phyloP scores from a whole-genome alignment of 1,284 basidiomycete genomes.

The Ustilago sp. region DNA sequence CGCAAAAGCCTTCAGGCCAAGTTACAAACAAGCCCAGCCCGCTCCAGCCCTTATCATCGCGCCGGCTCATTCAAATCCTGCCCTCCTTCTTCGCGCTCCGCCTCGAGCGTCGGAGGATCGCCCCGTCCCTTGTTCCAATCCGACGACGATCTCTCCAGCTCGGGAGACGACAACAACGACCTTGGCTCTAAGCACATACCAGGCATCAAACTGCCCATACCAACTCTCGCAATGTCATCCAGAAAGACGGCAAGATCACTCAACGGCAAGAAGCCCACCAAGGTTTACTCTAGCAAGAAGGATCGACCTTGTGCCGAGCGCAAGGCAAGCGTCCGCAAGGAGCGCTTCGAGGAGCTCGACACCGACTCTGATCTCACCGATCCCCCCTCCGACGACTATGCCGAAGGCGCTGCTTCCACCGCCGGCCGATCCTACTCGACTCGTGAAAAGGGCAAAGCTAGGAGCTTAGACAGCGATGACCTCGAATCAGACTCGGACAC shows the following conservation, averaged over 20 bases:
- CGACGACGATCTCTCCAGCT: slow-evolving; percentile 46
- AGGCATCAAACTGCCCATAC: slow-evolving; percentile 55
- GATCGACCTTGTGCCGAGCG: slow-evolving; percentile 53
- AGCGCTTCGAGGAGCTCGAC: slow-evolving; percentile 58
- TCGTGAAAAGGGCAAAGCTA: slow-evolving; percentile 47
- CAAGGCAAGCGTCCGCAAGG: slow-evolving; percentile 61
- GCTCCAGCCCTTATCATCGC: slow-evolving; percentile 36
- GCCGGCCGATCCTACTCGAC: slow-evolving; percentile 27
- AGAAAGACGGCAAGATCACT: slow-evolving; percentile 33
- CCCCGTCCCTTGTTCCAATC: slow-evolving; percentile 41
- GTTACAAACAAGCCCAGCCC: slow-evolving; percentile 29
- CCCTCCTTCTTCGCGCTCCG: slow-evolving; percentile 39
- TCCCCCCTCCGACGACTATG: slow-evolving; percentile 45
- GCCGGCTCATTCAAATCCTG: slow-evolving; percentile 33
- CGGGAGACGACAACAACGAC: slow-evolving; percentile 45
- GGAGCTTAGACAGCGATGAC: slow-evolving; percentile 44
- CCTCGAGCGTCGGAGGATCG: slow-evolving; percentile 45
- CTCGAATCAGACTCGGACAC: slow-evolving; percentile 55
- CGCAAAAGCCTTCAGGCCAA: slow-evolving; percentile 50
- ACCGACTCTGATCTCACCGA: slow-evolving; percentile 54
- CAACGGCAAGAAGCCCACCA: slow-evolving; percentile 38
- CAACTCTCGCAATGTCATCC: slow-evolving; percentile 50
- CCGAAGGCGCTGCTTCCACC: slow-evolving; percentile 9
- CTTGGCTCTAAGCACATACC: slow-evolving; percentile 48
- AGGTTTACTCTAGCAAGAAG: slow-evolving; percentile 43